Evolutionary conservation across 2,329 filamentous ascomycete genomes (phyloP).

Genomic region (Leptodontidium sp.): DNA sequence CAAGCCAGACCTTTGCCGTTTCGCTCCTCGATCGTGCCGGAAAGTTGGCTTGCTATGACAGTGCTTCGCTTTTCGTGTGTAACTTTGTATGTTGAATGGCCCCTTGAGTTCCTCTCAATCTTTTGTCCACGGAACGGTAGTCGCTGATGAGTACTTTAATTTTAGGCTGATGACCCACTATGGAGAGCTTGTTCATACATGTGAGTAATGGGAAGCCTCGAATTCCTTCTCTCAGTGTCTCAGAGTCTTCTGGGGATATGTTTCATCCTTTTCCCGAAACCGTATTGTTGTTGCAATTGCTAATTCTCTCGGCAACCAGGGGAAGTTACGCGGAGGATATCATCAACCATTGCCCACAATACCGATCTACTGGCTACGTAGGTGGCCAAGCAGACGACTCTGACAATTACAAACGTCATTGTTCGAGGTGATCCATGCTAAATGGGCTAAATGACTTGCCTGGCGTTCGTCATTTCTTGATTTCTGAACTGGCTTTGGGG

Average conservation of each 20-base stretch:
- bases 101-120: not conserved
- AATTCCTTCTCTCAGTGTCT: no score
- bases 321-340: slow-evolving; percentile 4
- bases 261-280: no score
- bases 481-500: not conserved
- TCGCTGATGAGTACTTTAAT: not conserved
- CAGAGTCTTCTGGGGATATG: no score
- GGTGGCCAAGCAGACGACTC: not conserved
- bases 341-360: slow-evolving; percentile 6
- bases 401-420: not conserved
- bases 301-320: no score
- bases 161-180: not conserved
- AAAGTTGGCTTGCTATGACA: not conserved
- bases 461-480: not conserved
- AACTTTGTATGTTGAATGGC: not conserved
- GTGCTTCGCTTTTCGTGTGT: not conserved
- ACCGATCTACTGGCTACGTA: not conserved
- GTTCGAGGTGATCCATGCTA: slow-evolving; percentile 1
- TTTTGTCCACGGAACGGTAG: not conserved
- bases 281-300: no score
- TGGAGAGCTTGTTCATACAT: slow-evolving; percentile 12
- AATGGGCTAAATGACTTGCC: no score
- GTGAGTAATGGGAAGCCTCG: not conserved
- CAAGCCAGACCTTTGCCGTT: not conserved
- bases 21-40: slow-evolving; percentile 1